Evolutionary conservation across 2,329 filamentous ascomycete genomes (phyloP), one percentile per base, ranked within the genome.

Genomic region (Kalaharituber pfeilii): DNA sequence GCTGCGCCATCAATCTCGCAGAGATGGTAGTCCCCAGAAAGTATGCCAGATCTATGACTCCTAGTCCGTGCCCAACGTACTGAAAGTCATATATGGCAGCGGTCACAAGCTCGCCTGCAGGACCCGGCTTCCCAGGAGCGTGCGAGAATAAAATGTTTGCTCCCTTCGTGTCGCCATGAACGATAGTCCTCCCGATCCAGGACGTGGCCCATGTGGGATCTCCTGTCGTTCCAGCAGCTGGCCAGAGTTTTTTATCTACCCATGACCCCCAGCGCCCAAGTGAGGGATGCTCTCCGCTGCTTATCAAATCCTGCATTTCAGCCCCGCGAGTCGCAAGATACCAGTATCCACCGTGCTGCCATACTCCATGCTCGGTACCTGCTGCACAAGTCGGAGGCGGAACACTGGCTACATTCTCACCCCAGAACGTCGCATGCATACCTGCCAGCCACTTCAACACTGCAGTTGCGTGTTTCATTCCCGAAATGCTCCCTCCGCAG

Each of bases 141-240:
- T 49, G 33, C 1, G 76, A 77, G 62, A 82, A 82, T 5, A 83
- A 70, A 56, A 63, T 56, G 45, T 84, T 84, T 60, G 82, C 79
- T 0, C 76, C 80, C 65, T 84, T 84, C 51, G 82, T 79, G 54
- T 84, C 80, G 6, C 80, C 80, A 61, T 84, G 80, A 6, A 84
- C 76, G 15, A 77, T 71, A 0, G 79, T 79, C 58, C 65, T 6
- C 70, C 71, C 4, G 62, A 65, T 9, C 11, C n/a, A n/a, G 11
- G 30, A 36, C 30, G 30, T n/a, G 11, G 30, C 11, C n/a, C n/a
- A 9, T 11, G n/a, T n/a, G n/a, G 11, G 11, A 36, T 36, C 30
- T n/a, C 30, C 30, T 11, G 11, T 0, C 76, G 75, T 0, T 69
- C 70, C 11, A 80, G 66, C 11, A 76, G 65, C 57, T 1, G 78